phyloP scores from a whole-genome alignment of 371 early-diverging fungal species.

The Racocetra persica region DNA sequence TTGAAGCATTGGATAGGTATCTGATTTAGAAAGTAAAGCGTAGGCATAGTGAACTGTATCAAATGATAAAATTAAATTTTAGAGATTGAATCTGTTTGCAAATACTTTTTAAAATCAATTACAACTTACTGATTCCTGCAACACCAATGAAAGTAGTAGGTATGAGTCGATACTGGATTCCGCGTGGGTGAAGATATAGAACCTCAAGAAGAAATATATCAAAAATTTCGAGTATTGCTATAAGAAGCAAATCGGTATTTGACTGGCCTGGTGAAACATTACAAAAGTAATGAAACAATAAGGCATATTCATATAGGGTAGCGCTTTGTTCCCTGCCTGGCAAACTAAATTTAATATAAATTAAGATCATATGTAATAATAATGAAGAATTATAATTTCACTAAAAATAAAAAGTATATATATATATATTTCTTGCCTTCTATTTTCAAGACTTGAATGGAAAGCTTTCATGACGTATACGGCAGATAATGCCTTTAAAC shows the following conservation, averaged over 20 bases:
- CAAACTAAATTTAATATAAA: conserved; percentile 23
- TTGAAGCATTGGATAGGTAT: conserved; percentile 39
- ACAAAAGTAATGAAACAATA: conserved; percentile 39
- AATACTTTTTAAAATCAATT: background rate
- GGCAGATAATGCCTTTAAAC: conserved; percentile 35
- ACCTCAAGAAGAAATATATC: conserved; percentile 34
- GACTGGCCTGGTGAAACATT: background rate
- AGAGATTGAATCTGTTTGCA: background rate
- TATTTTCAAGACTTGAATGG: conserved; percentile 42
- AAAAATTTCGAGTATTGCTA: conserved; percentile 35
- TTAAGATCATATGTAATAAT: background rate
- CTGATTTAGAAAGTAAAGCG: conserved; percentile 32
- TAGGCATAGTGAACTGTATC: conserved; percentile 35
- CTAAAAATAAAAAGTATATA: background rate
- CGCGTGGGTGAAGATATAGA: conserved; percentile 36
- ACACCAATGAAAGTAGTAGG: conserved; percentile 36
- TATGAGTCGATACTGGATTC: conserved; percentile 41
- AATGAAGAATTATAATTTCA: background rate
- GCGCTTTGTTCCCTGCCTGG: conserved; percentile 41
- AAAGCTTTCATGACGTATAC: conserved; percentile 41
- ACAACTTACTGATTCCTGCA: conserved; percentile 31
- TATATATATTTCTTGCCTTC: conserved; percentile 20
- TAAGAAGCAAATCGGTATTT: conserved; percentile 36
- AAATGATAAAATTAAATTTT: background rate
- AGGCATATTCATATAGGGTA: conserved; percentile 42